Conservation (phyloP, 2,329 filamentous ascomycete genomes). For the Aquanectria penicillioides region DNA sequence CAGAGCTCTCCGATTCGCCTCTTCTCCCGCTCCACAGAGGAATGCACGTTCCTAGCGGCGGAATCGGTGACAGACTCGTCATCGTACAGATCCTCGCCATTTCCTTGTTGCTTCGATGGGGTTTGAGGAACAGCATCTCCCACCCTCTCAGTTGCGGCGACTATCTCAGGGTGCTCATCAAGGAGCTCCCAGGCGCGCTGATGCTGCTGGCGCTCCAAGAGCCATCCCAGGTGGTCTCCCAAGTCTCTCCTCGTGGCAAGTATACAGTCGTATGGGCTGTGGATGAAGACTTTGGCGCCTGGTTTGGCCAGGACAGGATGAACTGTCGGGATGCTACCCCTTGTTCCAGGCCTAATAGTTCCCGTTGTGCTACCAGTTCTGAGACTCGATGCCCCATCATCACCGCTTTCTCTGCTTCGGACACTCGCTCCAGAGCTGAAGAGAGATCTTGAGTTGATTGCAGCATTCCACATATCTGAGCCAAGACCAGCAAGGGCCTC, state of each 20-base stretch:
- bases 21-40: slow-evolving; percentile 85
- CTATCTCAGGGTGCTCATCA: slow-evolving; percentile 84
- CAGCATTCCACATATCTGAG: slow-evolving; percentile 88
- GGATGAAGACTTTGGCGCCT: slow-evolving; percentile 84
- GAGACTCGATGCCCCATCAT: slow-evolving; percentile 62
- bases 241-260: slow-evolving; percentile 88
- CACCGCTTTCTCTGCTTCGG: slow-evolving; percentile 68
- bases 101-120: slow-evolving; percentile 52
- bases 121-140: slow-evolving; percentile 53
- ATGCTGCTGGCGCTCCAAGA: slow-evolving; percentile 83
- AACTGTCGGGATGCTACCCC: slow-evolving; percentile 48
- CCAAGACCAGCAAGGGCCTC: slow-evolving; percentile 79
- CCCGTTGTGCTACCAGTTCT: slow-evolving; percentile 51
- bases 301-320: slow-evolving; percentile 66
- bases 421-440: slow-evolving; percentile 90
- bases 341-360: slow-evolving; percentile 41
- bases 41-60: slow-evolving; percentile 66
- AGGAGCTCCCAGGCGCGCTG: slow-evolving; percentile 89
- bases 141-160: slow-evolving; percentile 54
- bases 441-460: slow-evolving; percentile 85
- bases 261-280: slow-evolving; percentile 97
- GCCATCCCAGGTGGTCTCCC: slow-evolving; percentile 85
- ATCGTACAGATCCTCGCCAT: slow-evolving; percentile 76
- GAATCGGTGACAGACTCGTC: slow-evolving; percentile 69
- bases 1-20: slow-evolving; percentile 90